Evolutionary conservation across 495 filamentous ascomycete species (phyloP), one percentile per base, ranked within the genome.

Genomic region (Xylaria intraflava): DNA sequence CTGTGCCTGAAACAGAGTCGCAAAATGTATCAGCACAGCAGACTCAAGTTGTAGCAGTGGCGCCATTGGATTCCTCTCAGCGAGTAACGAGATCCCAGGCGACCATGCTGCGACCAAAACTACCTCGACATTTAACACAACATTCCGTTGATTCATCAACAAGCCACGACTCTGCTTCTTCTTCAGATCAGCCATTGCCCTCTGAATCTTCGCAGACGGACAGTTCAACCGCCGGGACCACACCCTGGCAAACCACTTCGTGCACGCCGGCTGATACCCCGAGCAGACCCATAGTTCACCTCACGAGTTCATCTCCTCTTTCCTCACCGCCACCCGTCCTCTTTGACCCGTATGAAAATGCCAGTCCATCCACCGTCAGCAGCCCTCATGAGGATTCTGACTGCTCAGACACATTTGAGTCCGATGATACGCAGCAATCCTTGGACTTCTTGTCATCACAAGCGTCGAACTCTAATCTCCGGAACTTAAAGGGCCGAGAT

Each of bases 401-500:
- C 48, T 49, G 36, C 14, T 70, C 69, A 0, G 71, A 69, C n/a
- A 53, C 55, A 0, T 73, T 71, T 1, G 62, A 68, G 33, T 62
- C 60, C 31, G 68, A 73, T 31, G 69, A 71, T 16, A 60, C 67
- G 3, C 69, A 73, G 6, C 71, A 66, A 0, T 70, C 71, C 0
- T 61, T 63, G 0, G 67, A 69, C 3, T 29, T 72, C 1, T 51
- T 72, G 0, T 67, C 72, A 9, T 79, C 76, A 1, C 72, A 78
- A 38, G 55, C 68, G 1, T 73, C 72, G 2, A 66, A 56, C 8
- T 58, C 67, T 0, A 68, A 69, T 12, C 65, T 82, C 3, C 73
- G 76, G 1, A 80, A 80, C 42, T 69, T 85, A 56, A 86, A 85
- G 58, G 84, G 84, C 6, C 72, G 76, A 43, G 84, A 87, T 53